Percentiles rank a stretch among this genome's conserved stretches.
Conservation (phyloP, 2,329 filamentous ascomycete species). For the Clonostachys rosea region DNA sequence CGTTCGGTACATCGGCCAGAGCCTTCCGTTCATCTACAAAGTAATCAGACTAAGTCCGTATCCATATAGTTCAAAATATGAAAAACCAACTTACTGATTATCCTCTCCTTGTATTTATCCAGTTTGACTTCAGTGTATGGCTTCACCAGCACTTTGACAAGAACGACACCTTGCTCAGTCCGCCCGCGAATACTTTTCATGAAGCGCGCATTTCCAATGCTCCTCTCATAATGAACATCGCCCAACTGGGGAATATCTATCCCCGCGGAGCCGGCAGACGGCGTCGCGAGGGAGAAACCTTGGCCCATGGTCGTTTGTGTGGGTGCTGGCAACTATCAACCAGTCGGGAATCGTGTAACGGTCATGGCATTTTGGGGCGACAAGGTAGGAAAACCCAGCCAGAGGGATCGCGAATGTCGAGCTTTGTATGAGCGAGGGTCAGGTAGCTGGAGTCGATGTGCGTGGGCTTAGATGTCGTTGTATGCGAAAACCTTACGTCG, state of each 20-base stretch:
- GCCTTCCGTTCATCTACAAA: slow-evolving; percentile 69
- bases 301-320: slow-evolving; percentile 68
- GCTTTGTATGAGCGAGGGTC: no score
- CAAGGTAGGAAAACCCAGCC: no score
- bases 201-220: slow-evolving; percentile 85
- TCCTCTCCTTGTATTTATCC: slow-evolving; percentile 70
- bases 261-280: slow-evolving; percentile 84
- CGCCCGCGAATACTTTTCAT: slow-evolving; percentile 94
- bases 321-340: no score
- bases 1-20: slow-evolving; percentile 83
- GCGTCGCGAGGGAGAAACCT: slow-evolving; percentile 89
- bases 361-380: no score
- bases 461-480: no score
- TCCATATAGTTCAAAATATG: neutral
- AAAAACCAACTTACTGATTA: slow-evolving; percentile 53
- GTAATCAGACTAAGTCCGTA: neutral
- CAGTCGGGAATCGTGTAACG: no score
- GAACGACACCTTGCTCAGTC: slow-evolving; percentile 83
- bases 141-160: slow-evolving; percentile 94
- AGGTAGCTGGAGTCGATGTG: no score
- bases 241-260: slow-evolving; percentile 92
- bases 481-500: no score
- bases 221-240: slow-evolving; percentile 88
- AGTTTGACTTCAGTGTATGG: slow-evolving; percentile 80
- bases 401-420: no score